Evolutionary conservation across 768 basidiomycete species (phyloP).

Genomic region (Suillus variegatus): DNA sequence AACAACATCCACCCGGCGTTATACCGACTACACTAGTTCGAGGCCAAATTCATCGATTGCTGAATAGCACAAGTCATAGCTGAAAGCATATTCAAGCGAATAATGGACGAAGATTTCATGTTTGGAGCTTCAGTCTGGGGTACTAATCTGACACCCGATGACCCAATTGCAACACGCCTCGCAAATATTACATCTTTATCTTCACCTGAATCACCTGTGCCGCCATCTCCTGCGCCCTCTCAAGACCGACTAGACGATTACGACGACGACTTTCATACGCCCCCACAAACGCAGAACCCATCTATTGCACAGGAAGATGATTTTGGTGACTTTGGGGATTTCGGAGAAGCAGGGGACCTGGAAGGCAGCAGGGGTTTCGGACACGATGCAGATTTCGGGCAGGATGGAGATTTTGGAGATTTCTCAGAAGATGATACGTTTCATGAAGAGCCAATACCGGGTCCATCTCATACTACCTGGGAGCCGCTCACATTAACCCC

Average conservation of each 20-base stretch:
- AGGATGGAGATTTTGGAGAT: conserved; percentile 37
- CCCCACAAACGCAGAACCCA: conserved; percentile 43
- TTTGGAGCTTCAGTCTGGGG: conserved; percentile 80
- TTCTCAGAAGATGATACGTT: conserved; percentile 31
- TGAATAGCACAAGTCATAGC: conserved; percentile 15
- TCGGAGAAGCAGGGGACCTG: conserved; percentile 60
- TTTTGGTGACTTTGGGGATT: conserved; percentile 88
- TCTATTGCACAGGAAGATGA: conserved; percentile 60
- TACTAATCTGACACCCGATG: conserved; percentile 33
- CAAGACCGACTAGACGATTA: conserved; percentile 54
- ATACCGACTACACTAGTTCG: not conserved
- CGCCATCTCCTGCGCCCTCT: conserved; percentile 27
- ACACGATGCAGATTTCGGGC: conserved; percentile 38
- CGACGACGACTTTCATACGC: conserved; percentile 49
- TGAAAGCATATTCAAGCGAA: conserved; percentile 10
- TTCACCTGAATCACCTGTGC: conserved; percentile 19
- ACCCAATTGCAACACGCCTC: conserved; percentile 28
- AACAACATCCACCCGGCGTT: conserved; percentile 7
- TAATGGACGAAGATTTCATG: conserved; percentile 72
- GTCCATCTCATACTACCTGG: conserved; percentile 52
- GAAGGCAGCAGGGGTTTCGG: conserved; percentile 11
- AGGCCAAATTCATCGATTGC: not conserved
- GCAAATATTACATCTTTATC: conserved; percentile 22
- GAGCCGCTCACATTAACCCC: conserved; percentile 65
- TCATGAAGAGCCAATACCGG: conserved; percentile 35